Percentiles rank a stretch among this genome's conserved stretches.
Evolutionary conservation across 306 rosid genomes (phyloP).

Genomic region (Inga oerstediana): DNA sequence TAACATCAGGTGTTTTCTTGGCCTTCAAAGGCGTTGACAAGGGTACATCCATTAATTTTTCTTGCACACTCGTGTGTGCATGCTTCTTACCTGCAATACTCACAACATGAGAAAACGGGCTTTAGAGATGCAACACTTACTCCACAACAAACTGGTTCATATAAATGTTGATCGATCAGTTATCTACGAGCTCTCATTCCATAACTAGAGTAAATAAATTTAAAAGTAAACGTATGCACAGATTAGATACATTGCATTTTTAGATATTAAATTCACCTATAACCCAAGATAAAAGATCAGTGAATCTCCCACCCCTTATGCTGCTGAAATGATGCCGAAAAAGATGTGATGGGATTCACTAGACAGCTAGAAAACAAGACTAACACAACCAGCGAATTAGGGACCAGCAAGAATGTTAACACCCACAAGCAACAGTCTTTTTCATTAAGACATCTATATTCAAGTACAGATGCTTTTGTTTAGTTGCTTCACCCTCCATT

Average conservation of each 20-base stretch:
- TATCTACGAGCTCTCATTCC: background rate
- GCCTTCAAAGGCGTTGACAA: constrained; percentile 36
- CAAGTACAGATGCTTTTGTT: background rate
- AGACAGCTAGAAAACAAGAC: background rate
- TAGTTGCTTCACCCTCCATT: background rate
- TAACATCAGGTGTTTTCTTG: constrained; percentile 42
- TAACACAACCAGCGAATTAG: background rate
- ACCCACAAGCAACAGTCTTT: background rate
- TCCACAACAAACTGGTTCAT: background rate
- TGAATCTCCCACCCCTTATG: background rate
- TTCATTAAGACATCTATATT: background rate
- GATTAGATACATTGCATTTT: background rate
- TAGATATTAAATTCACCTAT: background rate
- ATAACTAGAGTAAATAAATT: background rate
- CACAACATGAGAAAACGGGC: background rate
- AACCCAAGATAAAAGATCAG: background rate
- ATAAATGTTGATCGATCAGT: background rate
- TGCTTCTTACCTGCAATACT: constrained; percentile 58
- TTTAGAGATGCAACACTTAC: constrained; percentile 5
- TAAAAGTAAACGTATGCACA: background rate
- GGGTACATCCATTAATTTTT: constrained; percentile 45
- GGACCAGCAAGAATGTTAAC: background rate
- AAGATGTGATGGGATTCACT: background rate
- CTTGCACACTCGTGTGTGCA: constrained; percentile 43
- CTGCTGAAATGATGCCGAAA: background rate